Evolutionary conservation across 305 asterid genomes (phyloP).

Genomic region (Ajuga reptans): DNA sequence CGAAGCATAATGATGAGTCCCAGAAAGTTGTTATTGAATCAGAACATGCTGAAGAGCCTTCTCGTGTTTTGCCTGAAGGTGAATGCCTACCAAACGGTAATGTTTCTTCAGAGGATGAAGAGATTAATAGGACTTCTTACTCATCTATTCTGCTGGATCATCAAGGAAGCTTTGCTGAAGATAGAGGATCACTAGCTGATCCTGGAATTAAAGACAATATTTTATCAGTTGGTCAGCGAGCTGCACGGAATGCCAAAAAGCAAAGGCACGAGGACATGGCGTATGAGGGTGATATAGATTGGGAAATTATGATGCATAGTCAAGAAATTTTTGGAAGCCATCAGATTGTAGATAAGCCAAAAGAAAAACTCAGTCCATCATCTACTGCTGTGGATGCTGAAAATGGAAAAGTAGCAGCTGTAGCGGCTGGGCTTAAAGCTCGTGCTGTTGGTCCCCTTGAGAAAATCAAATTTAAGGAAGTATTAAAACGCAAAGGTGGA

Average conservation of each 20-base stretch:
- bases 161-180: slow-evolving; percentile 44
- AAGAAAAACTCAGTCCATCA: slow-evolving; percentile 37
- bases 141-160: slow-evolving; percentile 42
- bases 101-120: slow-evolving; percentile 49
- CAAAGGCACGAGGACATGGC: slow-evolving; percentile 95
- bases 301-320: slow-evolving; percentile 76
- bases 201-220: slow-evolving; percentile 42
- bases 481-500: slow-evolving; percentile 90
- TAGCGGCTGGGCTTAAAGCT: slow-evolving; percentile 80
- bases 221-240: slow-evolving; percentile 53
- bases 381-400: slow-evolving; percentile 44
- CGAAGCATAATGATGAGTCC: slow-evolving; percentile 31
- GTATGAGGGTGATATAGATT: slow-evolving; percentile 93
- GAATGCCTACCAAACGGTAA: slow-evolving; percentile 31
- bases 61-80: slow-evolving; percentile 34
- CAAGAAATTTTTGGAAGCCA: slow-evolving; percentile 56
- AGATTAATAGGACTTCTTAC: slow-evolving; percentile 35
- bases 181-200: slow-evolving; percentile 35
- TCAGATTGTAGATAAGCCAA: slow-evolving; percentile 46
- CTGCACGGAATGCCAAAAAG: slow-evolving; percentile 55
- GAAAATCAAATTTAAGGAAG: slow-evolving; percentile 83
- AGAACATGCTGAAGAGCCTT: slow-evolving; percentile 30
- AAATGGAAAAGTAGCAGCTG: slow-evolving; percentile 77
- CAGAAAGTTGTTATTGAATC: slow-evolving; percentile 25
- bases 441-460: slow-evolving; percentile 79